Evolutionary conservation across 257 asterid species (phyloP).

Genomic region (Scutellaria minor): DNA sequence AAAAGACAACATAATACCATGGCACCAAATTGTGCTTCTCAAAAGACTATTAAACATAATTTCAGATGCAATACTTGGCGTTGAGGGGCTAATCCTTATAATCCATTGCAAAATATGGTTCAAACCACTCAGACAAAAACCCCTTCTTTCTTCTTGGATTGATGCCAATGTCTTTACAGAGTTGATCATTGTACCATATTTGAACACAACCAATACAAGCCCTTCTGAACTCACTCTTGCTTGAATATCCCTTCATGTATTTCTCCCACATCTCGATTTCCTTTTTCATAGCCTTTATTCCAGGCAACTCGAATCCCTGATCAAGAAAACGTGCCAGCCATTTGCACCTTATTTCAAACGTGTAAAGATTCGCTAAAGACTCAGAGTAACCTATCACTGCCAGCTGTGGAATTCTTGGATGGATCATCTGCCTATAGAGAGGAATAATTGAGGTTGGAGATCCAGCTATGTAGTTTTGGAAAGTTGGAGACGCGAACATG

Average conservation of each 20-base stretch:
- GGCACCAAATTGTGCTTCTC: no score
- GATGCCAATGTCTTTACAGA: conserved; percentile 60
- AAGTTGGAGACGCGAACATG: conserved; percentile 46
- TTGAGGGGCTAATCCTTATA: neutral
- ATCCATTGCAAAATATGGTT: conserved; percentile 48
- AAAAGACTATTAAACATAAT: no score
- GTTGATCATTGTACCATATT: conserved; percentile 61
- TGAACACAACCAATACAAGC: conserved; percentile 48
- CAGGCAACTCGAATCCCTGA: conserved; percentile 36
- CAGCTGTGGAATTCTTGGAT: conserved; percentile 68
- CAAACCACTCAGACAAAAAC: conserved; percentile 46
- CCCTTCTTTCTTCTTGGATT: conserved; percentile 66
- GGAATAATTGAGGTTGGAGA: conserved; percentile 50
- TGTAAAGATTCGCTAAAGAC: conserved; percentile 45
- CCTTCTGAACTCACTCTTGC: conserved; percentile 32
- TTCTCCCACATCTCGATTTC: conserved; percentile 45
- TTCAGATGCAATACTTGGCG: no score
- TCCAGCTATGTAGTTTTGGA: conserved; percentile 43
- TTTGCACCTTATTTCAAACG: conserved; percentile 47
- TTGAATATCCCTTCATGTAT: conserved; percentile 41
- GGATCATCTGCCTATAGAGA: conserved; percentile 67
- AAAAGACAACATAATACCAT: no score
- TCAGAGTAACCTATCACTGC: conserved; percentile 64
- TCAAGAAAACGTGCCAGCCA: conserved; percentile 44
- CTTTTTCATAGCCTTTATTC: conserved; percentile 46